Evolutionary conservation across 345 rosid genomes (phyloP), one percentile per base, ranked within the genome.

Genomic region (Arabis hirsuta): DNA sequence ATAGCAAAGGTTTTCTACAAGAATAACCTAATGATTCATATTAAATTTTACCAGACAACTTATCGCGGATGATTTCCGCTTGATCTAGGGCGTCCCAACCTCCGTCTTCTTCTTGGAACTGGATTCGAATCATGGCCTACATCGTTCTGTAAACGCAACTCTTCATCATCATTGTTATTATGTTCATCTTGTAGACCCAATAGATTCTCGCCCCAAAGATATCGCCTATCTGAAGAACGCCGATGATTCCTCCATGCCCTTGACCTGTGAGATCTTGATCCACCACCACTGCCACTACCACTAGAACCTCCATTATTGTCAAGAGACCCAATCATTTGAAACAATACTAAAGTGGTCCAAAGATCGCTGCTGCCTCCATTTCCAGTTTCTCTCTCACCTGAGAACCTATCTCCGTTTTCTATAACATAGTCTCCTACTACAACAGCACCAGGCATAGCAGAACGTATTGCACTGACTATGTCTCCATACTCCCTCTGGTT

Each of bases 361-460:
- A 89, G 83, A 16, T 85, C 80, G 71, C 79, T 78, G 51, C 88
- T 88, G 57, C 84, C 83, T 3, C 68, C 52, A 24, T 55, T 67
- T 43, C 80, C 85, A 27, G 48, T 71, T 56, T 80, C 96, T 68
- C 91, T 87, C 66, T 81, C 91, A 59, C 65, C 79, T 9, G 89
- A 45, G 14, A 84, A 73, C 79, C 92, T 88, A 62, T 87, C 89
- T 43, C 96, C 91, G 76, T 89, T 88, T 74, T 92, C 98, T 16
- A 92, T 85, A 11, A 86, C 98, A 82, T 90, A 94, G 74, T 94
- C 98, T 48, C 97, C 98, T 62, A 93, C 92, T 2, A 93, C 97
- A 51, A 90, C 81, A 71, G 96, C 96, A 67, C 98, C 97, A 0
- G 98, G 98, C 71, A 90, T 87, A 39, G 98, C 90, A 26, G 98